Evolutionary conservation across 192 early-diverging fungal genomes (phyloP), one percentile per base, ranked within the genome.

Genomic region (Coemansia sp.): DNA sequence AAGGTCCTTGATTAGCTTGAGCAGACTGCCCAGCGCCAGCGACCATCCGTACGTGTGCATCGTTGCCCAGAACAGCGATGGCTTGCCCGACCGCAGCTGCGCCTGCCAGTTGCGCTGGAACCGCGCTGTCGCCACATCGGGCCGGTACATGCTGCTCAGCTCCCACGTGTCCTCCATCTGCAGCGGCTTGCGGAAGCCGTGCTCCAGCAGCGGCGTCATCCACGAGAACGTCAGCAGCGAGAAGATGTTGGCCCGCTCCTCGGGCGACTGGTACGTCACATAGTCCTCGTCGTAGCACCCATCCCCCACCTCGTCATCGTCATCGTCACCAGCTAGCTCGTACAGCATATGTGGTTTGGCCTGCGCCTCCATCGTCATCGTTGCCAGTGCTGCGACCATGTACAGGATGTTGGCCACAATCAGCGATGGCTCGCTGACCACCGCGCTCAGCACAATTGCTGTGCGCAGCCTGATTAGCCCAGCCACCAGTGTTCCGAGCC

Each of bases 181-280:
- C 57, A 95, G 77, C 36, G 87, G 89, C 65, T 92, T 91, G 28
- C 73, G 62, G 57, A 85, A 88, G 3, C 94, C 94, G 36, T 88
- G 70, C 45, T 88, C 86, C 76, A 98, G 91, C 57, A 97, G 62
- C 14, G 87, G 84, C 45, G 89, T 87, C 86, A 98, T 91, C 96
- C 96, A 98, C 29, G 86, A 75, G 73, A 97, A 98, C 3, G 89
- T 87, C 1, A 94, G 59, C 9, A 82, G 84, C 29, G 88, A 90
- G 62, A 95, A 95, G 20, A 98, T 85, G 67, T 91, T 90, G 47
- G 94, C 87, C 11, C 75, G 84, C 20, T 86, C 87, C 64, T 96
- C 94, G 6, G 94, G 96, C 53, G 71, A 73, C 64, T 55, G 45
- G 37, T 63, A 55, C 11, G 41, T 29, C 36, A 37, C 7, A 30